A percentile compares a stretch with the other conserved stretches of the same genome.
phyloP scores from a whole-genome alignment of 441 rosid genomes.

The Melastoma candidum region DNA sequence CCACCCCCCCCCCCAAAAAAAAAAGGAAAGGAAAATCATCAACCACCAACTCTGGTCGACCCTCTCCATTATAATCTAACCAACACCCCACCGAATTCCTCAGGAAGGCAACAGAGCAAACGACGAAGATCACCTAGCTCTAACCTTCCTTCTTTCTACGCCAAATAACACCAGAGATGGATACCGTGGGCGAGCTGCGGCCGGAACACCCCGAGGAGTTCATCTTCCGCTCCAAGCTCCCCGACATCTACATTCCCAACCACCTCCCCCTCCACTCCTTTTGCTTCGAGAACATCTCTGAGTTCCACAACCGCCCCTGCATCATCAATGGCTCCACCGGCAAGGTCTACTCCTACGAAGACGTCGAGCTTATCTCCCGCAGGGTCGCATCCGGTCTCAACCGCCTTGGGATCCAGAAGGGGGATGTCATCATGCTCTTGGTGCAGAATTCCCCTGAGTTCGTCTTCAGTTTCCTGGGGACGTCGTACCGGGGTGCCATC shows the following conservation, averaged over 20 bases:
- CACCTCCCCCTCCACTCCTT: constrained; percentile 38
- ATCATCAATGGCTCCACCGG: constrained; percentile 47
- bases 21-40: too few relatives aligned
- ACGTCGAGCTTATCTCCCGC: constrained; percentile 39
- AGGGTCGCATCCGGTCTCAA: constrained; percentile 44
- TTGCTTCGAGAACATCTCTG: constrained; percentile 26
- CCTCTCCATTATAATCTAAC: too few relatives aligned
- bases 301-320: constrained; percentile 39
- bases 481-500: constrained; percentile 36
- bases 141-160: too few relatives aligned
- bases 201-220: constrained; percentile 8
- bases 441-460: constrained; percentile 52
- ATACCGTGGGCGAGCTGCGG: too few relatives aligned
- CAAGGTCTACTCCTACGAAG: constrained; percentile 27
- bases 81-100: too few relatives aligned
- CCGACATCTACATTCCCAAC: constrained; percentile 36
- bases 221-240: constrained; percentile 46
- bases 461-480: constrained; percentile 45
- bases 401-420: constrained; percentile 35
- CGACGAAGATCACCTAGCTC: too few relatives aligned
- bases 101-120: too few relatives aligned
- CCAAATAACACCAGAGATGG: too few relatives aligned
- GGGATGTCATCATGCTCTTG: constrained; percentile 54
- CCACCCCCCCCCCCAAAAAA: too few relatives aligned
- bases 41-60: too few relatives aligned